phyloP scores from a whole-genome alignment of 2,329 filamentous ascomycete genomes.

The Sclerotinia spermophila region DNA sequence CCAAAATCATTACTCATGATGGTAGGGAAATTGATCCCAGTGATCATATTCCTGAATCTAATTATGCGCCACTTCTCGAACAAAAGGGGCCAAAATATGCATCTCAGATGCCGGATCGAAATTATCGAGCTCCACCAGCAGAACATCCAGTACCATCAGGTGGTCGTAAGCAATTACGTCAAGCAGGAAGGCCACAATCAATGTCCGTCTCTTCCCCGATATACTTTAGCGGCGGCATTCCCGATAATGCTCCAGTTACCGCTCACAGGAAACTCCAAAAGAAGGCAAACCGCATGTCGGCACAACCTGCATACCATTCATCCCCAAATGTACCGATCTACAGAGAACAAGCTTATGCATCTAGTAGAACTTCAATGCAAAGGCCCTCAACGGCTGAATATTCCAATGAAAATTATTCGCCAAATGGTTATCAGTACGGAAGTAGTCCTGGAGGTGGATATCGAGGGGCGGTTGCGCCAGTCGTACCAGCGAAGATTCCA shows the following conservation, averaged over 20 bases:
- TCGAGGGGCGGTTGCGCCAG: slow-evolving; percentile 41
- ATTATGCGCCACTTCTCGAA: slow-evolving; percentile 36
- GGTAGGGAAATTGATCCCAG: slow-evolving; percentile 76
- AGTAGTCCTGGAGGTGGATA: slow-evolving; percentile 32
- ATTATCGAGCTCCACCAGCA: slow-evolving; percentile 46
- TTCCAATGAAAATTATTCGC: slow-evolving; percentile 32
- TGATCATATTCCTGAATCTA: slow-evolving; percentile 67
- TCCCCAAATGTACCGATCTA: slow-evolving; percentile 35
- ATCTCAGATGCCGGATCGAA: slow-evolving; percentile 35
- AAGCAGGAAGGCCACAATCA: slow-evolving; percentile 49
- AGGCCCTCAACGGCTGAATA: slow-evolving; percentile 33
- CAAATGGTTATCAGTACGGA: slow-evolving; percentile 31
- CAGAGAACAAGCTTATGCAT: slow-evolving; percentile 28
- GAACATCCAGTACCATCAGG: slow-evolving; percentile 47
- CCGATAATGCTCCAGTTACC: slow-evolving; percentile 40
- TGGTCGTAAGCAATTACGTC: slow-evolving; percentile 48
- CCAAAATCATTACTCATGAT: slow-evolving; percentile 72
- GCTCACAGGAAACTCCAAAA: slow-evolving; percentile 63
- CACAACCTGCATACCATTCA: slow-evolving; percentile 30
- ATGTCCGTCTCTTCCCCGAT: slow-evolving; percentile 35
- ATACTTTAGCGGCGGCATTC: slow-evolving; percentile 34
- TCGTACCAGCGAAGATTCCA: slow-evolving; percentile 70
- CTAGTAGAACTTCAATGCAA: slow-evolving; percentile 24
- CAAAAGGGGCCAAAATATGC: slow-evolving; percentile 49
- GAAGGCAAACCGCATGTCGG: slow-evolving; percentile 43